Base-by-base conservation (phyloP, 768 basidiomycete genomes). In the Trametes elegans region DNA sequence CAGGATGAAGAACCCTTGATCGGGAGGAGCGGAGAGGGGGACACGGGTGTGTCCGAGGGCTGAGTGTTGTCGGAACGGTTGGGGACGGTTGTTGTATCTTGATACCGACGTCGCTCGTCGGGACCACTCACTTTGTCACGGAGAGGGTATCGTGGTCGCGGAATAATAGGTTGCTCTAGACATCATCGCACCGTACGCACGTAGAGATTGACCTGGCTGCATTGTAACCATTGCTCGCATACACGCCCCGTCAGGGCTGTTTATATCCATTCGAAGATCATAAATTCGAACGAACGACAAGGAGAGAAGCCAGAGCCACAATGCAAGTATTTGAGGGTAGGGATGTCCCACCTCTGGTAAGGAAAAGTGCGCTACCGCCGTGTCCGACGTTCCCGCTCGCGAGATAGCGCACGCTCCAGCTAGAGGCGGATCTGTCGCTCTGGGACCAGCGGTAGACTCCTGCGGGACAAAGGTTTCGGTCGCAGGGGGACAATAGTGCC, bases 401-500 rank as follows among this genome's bases (percentile, higher is more conserved):
- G 31, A 61, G 60, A 63, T 63, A 61, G 61, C 60, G 66, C 59
- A 62, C 63, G 66, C 71, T 73, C 71, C 71, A 73, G 71, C 71
- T 73, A 59, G 66, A 62, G 63, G 64, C 51, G 61, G 62, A 55
- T 38, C 24, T 24, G 21, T 66, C 61, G 26, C 26, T 73, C 67
- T 73, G 40, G 70, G 70, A 65, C 71, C 40, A 57, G 71, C 71
- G 67, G 71, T 73, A 73, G 71, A 62, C 71, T 70, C 71, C 71
- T 72, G 66, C 70, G 71, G 68, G 64, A 70, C 63, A 57, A 36
- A 34, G 34, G 24, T 28, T 58, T 62, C 56, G 42, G 54, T 59
- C 68, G 67, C 69, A 73, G 69, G 71, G 67, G 71, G 70, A 73
- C 71, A 73, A 73, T 73, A 72, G 67, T 69, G 71, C 71, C 63